A percentile compares a stretch with the other conserved stretches of the same genome.
These are phyloP conservation scores for Candida smagusa DNA, from an alignment of 1,139 yeast species.

Conservation along the genomic window DNA sequence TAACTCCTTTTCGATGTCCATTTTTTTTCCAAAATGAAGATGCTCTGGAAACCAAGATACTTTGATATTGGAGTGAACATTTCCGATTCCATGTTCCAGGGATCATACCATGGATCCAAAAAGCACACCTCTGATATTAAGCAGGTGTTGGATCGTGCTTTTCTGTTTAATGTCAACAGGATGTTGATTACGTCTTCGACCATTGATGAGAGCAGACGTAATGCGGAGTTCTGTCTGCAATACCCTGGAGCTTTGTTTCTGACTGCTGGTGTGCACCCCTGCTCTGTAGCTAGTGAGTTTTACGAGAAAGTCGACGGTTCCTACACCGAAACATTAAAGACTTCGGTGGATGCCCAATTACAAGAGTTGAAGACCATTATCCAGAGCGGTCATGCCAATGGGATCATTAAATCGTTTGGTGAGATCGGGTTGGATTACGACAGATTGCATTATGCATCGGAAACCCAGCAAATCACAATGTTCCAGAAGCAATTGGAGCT, in stretches of 20 bases:
- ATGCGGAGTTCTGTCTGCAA: slow-evolving; percentile 31
- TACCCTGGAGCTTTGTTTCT: slow-evolving; percentile 44
- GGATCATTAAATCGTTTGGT: slow-evolving; percentile 74
- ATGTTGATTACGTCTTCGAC: slow-evolving; percentile 85
- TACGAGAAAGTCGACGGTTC: slow-evolving; percentile 18
- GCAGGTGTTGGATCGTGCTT: slow-evolving; percentile 66
- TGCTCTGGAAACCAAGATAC: slow-evolving; percentile 41
- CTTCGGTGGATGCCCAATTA: slow-evolving; percentile 37
- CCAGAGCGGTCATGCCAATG: slow-evolving; percentile 43
- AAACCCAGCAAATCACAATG: slow-evolving; percentile 61
- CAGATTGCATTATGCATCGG: slow-evolving; percentile 71
- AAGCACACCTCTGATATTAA: slow-evolving; percentile 65
- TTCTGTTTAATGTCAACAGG: slow-evolving; percentile 57
- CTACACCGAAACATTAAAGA: slow-evolving; percentile 21
- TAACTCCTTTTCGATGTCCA: slow-evolving; percentile 8
- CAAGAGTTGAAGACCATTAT: slow-evolving; percentile 48
- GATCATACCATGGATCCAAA: slow-evolving; percentile 66
- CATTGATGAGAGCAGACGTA: slow-evolving; percentile 56
- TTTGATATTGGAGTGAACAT: slow-evolving; percentile 72
- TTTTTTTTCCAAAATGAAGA: not conserved
- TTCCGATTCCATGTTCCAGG: slow-evolving; percentile 86
- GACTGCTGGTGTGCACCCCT: slow-evolving; percentile 95
- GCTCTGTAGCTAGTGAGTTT: slow-evolving; percentile 67
- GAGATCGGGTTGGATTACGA: slow-evolving; percentile 95
- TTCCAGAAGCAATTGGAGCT: slow-evolving; percentile 71